A percentile compares a stretch with the other conserved stretches of the same genome.
Conservation (phyloP, 2,329 filamentous ascomycete genomes). For the Cryphonectria carpinicola region DNA sequence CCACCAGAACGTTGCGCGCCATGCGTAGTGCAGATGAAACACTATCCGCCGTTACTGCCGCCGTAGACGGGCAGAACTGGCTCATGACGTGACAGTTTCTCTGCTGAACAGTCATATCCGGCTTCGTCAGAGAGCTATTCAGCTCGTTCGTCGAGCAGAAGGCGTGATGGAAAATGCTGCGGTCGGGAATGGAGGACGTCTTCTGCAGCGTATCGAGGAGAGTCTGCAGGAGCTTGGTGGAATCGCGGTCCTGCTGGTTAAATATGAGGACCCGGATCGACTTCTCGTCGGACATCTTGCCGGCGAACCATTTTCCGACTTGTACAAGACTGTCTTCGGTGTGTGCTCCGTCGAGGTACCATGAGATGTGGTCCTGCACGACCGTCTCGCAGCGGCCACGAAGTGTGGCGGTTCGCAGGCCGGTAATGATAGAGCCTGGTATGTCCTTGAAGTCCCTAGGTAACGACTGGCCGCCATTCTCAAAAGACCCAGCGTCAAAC, state of each 20-base stretch:
- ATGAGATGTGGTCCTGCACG: slow-evolving; percentile 57
- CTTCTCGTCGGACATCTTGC: slow-evolving; percentile 44
- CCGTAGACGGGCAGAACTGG: slow-evolving; percentile 24
- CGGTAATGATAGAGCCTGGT: slow-evolving; percentile 63
- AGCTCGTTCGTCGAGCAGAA: slow-evolving; percentile 27
- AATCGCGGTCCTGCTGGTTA: slow-evolving; percentile 89
- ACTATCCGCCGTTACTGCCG: slow-evolving; percentile 18
- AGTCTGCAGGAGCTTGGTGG: slow-evolving; percentile 63
- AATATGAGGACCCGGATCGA: slow-evolving; percentile 68
- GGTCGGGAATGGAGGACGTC: slow-evolving; percentile 41
- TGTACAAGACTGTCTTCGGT: slow-evolving; percentile 81
- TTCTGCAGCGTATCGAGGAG: slow-evolving; percentile 61
- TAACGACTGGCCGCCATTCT: slow-evolving; percentile 33
- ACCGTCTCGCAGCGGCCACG: slow-evolving; percentile 77
- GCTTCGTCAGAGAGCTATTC: slow-evolving; percentile 16
- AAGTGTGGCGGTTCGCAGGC: slow-evolving; percentile 69
- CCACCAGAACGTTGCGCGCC: slow-evolving; percentile 16
- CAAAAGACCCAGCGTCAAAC: slow-evolving; percentile 53
- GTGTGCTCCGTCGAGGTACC: slow-evolving; percentile 88
- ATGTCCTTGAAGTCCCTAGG: slow-evolving; percentile 35
- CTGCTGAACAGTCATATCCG: slow-evolving; percentile 24
- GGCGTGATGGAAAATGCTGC: slow-evolving; percentile 28
- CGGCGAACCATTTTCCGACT: slow-evolving; percentile 77
- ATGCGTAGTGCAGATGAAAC: slow-evolving; percentile 25
- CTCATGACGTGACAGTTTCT: slow-evolving; percentile 26